phyloP scores from a whole-genome alignment of 495 filamentous ascomycete species.

The Usnea hakonensis region DNA sequence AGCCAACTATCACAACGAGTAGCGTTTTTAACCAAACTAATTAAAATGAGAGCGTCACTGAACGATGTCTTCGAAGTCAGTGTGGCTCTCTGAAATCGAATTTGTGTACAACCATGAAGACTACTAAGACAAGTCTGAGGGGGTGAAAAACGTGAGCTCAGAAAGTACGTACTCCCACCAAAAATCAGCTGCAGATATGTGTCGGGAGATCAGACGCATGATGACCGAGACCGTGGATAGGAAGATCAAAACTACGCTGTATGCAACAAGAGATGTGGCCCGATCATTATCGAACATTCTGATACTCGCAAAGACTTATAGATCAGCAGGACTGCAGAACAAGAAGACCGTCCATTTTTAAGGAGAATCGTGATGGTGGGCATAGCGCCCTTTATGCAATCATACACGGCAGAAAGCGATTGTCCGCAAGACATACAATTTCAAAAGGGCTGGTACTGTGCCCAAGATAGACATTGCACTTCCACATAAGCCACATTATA shows the following conservation, averaged over 20 bases:
- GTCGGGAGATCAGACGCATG: neutral
- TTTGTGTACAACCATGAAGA: too few relatives aligned
- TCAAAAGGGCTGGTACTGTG: neutral
- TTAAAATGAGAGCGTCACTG: neutral
- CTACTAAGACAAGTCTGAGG: too few relatives aligned
- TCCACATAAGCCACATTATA: neutral
- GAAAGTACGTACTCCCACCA: too few relatives aligned
- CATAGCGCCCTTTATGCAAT: neutral
- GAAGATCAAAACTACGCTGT: neutral
- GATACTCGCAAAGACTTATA: neutral
- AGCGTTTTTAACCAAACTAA: neutral
- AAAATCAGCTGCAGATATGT: neutral
- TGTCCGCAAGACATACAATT: neutral
- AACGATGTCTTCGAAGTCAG: too few relatives aligned
- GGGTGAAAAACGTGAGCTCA: too few relatives aligned
- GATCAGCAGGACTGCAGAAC: too few relatives aligned
- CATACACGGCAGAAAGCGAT: too few relatives aligned
- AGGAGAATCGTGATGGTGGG: neutral
- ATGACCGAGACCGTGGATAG: neutral
- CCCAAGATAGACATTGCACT: neutral
- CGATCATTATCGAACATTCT: neutral
- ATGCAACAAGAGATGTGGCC: neutral
- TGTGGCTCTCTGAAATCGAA: too few relatives aligned
- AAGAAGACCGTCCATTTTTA: neutral
- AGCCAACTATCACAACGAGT: neutral